Base-by-base conservation (phyloP, 257 asterid genomes). In the Cruciata laevipes region DNA sequence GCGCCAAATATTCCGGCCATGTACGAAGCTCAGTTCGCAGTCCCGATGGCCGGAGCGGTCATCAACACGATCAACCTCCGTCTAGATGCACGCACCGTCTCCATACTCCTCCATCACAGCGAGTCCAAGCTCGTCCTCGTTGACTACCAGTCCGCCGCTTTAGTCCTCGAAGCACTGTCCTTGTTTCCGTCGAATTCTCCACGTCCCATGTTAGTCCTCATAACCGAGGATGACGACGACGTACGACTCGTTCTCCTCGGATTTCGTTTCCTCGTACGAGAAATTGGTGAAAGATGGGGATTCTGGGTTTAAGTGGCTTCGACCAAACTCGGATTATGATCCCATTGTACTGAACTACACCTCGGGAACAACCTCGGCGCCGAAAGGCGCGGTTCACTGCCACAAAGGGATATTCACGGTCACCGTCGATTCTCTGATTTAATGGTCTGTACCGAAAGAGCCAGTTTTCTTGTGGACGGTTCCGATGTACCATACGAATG, bases 401-500 rank as follows among this genome's bases (percentile, higher is more conserved):
- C 96, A 90, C 80, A 75, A 96, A 0, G 95, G 92, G 20, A 52
- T 75, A 7, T 90, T 82, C 75, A 42, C 85, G 4, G 58, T 79
- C 0, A 7, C 90, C 0, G 0, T 88, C 20, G 96, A 90, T 79
- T 84, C 95, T 5, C 68, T 88, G 44, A 32, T 81, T 5, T 82
- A 81, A 3, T 88, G 96, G 97, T 78, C 90, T 0, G 83, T 88
- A n/a, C 81, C 85, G 12, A 86, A 86, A 33, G 81, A 88, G 72
- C 83, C 96, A 0, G 88, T 88, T 0, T 91, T 79, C 30, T 67
- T 91, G 2, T 91, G 97, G 97, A 88, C 97, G 8, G 88, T 90
- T 37, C 95, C 97, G 2, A 88, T 90, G 97, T 90, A 86, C 74
- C 97, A 90, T 73, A 88, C 86, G 11, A 90, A 90, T 62, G 96